Conservation (phyloP, 2,329 filamentous ascomycete species). For the Coniella lustricola region DNA sequence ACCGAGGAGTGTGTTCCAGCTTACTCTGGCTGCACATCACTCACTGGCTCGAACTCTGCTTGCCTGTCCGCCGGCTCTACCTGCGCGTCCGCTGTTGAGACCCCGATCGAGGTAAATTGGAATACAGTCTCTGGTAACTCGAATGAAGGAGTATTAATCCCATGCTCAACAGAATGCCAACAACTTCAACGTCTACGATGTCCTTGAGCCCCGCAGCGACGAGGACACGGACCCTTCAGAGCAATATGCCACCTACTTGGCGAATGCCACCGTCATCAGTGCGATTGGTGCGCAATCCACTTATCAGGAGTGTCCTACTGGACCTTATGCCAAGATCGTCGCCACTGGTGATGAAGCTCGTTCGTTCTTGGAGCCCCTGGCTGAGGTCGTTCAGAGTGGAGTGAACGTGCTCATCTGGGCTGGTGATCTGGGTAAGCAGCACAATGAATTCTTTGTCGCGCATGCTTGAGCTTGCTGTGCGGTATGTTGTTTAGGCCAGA, state of each 20-base stretch:
- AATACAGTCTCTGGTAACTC: background rate
- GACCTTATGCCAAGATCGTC: slow-evolving; percentile 29
- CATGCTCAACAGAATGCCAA: slow-evolving; percentile 3
- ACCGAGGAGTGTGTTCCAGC: slow-evolving; percentile 21
- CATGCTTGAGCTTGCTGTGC: too few relatives aligned
- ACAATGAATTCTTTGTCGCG: too few relatives aligned
- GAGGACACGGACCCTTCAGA: slow-evolving; percentile 31
- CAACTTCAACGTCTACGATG: slow-evolving; percentile 41
- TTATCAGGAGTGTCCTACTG: slow-evolving; percentile 35
- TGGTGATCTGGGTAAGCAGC: slow-evolving; percentile 38
- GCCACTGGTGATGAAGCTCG: slow-evolving; percentile 35
- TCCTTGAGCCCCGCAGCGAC: slow-evolving; percentile 24
- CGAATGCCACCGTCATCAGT: slow-evolving; percentile 25
- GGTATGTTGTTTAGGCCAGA: too few relatives aligned
- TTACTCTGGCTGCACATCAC: slow-evolving; percentile 15
- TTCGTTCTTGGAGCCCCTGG: slow-evolving; percentile 37
- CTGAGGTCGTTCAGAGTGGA: slow-evolving; percentile 38
- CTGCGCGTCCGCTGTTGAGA: slow-evolving; percentile 24
- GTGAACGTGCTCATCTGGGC: slow-evolving; percentile 47
- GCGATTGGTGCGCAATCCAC: slow-evolving; percentile 38
- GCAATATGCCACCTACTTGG: slow-evolving; percentile 36
- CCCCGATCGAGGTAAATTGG: slow-evolving; percentile 13
- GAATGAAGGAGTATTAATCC: background rate
- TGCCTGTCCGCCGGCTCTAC: slow-evolving; percentile 22
- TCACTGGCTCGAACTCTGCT: slow-evolving; percentile 24